A percentile compares a stretch with the other conserved stretches of the same genome.
These are phyloP conservation scores for Alternaria alternata DNA, from an alignment of 2,329 filamentous ascomycete genomes.

Conservation along the genomic window DNA sequence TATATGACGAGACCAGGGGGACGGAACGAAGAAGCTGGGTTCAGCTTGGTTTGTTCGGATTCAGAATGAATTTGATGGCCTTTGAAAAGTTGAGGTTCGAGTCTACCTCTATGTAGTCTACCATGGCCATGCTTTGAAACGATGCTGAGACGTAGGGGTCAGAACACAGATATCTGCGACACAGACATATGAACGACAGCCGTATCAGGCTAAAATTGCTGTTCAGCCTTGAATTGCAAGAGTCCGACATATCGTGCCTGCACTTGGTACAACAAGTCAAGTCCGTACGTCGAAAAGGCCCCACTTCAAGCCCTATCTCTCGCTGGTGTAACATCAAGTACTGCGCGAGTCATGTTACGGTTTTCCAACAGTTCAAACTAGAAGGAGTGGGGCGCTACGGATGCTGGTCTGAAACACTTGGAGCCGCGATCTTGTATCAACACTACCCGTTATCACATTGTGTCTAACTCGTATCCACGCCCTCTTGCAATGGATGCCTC, in stretches of 20 bases:
- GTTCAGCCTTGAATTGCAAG: constrained; percentile 12
- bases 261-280: neutral
- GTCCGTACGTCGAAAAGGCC: neutral
- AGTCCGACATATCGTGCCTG: neutral
- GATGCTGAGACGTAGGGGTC: constrained; percentile 41
- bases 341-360: constrained; percentile 1
- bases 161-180: constrained; percentile 32
- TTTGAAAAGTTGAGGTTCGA: neutral
- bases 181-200: constrained; percentile 25
- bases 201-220: constrained; percentile 12
- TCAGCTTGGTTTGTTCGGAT: neutral
- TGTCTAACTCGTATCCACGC: constrained; percentile 13
- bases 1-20: neutral
- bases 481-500: constrained; percentile 30
- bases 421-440: constrained; percentile 16
- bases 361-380: neutral
- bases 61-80: neutral
- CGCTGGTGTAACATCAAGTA: constrained; percentile 3
- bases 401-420: constrained; percentile 15
- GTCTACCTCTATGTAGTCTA: constrained; percentile 13
- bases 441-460: constrained; percentile 4
- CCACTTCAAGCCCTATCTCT: constrained; percentile 2
- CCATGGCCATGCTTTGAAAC: constrained; percentile 39
- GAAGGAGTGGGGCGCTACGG: neutral
- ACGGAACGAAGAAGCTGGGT: constrained; percentile 6